phyloP scores from a whole-genome alignment of 164 flowering plant genomes.

The Saururus chinensis region DNA sequence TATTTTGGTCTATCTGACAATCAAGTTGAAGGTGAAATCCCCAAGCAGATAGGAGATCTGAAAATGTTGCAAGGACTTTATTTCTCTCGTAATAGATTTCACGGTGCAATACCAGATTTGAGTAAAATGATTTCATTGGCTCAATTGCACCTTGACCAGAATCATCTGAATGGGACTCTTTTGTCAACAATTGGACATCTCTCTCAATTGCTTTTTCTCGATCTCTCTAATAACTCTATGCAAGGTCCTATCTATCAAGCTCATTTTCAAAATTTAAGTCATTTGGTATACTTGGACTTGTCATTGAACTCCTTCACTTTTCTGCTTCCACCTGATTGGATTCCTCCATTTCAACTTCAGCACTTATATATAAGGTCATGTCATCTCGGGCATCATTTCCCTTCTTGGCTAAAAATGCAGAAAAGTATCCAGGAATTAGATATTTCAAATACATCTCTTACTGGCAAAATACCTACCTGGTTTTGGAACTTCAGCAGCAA shows the following conservation, averaged over 20 bases:
- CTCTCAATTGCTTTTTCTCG: background rate
- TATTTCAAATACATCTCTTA: no score
- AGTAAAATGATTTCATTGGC: background rate
- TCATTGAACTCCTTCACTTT: background rate
- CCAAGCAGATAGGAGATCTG: background rate
- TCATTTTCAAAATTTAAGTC: background rate
- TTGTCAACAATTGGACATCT: background rate
- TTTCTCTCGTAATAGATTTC: background rate
- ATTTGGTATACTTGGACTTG: background rate
- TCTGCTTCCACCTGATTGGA: background rate
- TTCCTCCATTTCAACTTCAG: background rate
- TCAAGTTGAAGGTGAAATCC: background rate
- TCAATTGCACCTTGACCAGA: background rate
- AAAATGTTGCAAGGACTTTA: background rate
- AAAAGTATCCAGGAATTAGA: no score
- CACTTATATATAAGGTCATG: background rate
- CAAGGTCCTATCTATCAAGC: background rate
- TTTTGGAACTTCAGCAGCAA: no score
- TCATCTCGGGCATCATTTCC: background rate
- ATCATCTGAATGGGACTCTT: background rate
- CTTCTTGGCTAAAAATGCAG: constrained; percentile 2
- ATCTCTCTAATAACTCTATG: background rate
- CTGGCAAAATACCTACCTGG: no score
- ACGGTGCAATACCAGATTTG: background rate
- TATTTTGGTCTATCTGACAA: background rate